Evolutionary conservation across 2,329 filamentous ascomycete genomes (phyloP).

Genomic region (Aspergillus vadensis): DNA sequence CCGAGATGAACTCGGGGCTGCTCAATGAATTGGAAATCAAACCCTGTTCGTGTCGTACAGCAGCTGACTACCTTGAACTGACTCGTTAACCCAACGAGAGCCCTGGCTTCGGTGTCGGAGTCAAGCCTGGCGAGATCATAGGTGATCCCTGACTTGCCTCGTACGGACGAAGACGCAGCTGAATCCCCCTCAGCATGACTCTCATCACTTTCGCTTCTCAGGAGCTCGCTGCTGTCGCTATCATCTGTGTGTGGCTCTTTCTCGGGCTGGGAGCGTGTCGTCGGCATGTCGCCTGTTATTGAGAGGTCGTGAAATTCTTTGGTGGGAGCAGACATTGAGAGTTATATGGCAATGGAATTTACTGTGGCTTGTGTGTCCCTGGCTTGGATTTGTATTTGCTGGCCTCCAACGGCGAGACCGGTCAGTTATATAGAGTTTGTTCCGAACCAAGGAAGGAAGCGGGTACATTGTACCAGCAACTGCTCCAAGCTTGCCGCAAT

Average conservation of each 20-base stretch:
- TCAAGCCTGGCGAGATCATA: conserved; percentile 39
- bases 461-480: conserved; percentile 33
- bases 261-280: conserved; percentile 30
- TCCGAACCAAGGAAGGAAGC: conserved; percentile 39
- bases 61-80: conserved; percentile 41
- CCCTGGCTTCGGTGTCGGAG: conserved; percentile 33
- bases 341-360: background rate
- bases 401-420: conserved; percentile 11
- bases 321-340: conserved; percentile 43
- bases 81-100: conserved; percentile 37
- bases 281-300: conserved; percentile 39
- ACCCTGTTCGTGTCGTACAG: conserved; percentile 31
- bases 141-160: conserved; percentile 36
- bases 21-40: conserved; percentile 42
- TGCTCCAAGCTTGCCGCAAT: background rate
- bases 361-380: background rate
- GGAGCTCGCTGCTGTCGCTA: conserved; percentile 8
- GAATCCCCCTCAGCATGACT: conserved; percentile 22
- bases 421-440: conserved; percentile 34
- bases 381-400: background rate
- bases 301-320: conserved; percentile 43
- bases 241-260: conserved; percentile 22
- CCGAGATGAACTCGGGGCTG: conserved; percentile 38
- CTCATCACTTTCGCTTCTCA: conserved; percentile 17
- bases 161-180: conserved; percentile 26